Base-by-base conservation (phyloP, 2,329 filamentous ascomycete genomes). In the Penicillium fuscoglaucum region DNA sequence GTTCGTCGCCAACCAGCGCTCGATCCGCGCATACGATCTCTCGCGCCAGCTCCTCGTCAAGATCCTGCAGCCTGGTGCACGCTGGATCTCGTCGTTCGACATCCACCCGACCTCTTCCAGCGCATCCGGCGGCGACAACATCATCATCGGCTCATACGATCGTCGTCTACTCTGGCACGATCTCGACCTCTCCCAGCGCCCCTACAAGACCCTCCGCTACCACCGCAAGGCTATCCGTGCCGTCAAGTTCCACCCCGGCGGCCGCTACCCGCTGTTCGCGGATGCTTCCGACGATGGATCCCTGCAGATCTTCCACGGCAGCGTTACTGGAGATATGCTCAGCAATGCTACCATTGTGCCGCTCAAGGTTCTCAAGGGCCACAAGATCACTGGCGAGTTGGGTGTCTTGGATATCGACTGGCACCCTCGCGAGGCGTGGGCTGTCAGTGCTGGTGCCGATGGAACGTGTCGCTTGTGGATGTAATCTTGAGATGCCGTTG, bases 261-360 rank as follows among this genome's bases (percentile, higher is more conserved):
- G 82, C n/a, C 83, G 84, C 9, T 85, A 87, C 61, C 93, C 95
- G 19, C 82, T 99, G 37, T 98, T 99, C 70, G 95, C 93, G 0
- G 93, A 98, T 73, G 92, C 91, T 21, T 95, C 90, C 74, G 96
- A 99, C 73, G 95, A 99, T 74, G 95, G 95, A 29, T 91, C 89
- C 21, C 79, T 98, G 65, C 95, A 99, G 75, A 90, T 99, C 54
- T 98, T 98, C 85, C 93, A 98, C 74, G 93, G 92, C 57, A 96
- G 93, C 77, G 93, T 98, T 29, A 92, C 96, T 31, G 91, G 88
- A 61, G 95, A 99, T 74, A 82, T 96, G 73, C 91, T 99, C 85
- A 92, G 96, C 80, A 96, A 96, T 71, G 93, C 95, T 7, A 96
- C 89, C 15, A 96, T 99, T 70, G 95, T 98, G 52, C 95, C 95